Evolutionary conservation across 257 asterid species (phyloP).

Genomic region (Leptodermis oblonga): DNA sequence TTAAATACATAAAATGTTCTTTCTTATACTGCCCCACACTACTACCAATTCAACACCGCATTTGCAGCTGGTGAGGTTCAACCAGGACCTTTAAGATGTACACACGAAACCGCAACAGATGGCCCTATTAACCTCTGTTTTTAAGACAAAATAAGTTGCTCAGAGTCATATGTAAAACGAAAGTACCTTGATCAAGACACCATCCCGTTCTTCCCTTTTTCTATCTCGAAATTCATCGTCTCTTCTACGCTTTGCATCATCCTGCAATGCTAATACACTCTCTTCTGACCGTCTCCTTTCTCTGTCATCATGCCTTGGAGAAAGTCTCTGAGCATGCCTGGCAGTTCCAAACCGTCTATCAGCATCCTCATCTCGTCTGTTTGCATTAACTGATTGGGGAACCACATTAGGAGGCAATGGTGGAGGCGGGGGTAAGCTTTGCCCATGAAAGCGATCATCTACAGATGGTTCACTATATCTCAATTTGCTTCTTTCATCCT

Average conservation of each 20-base stretch:
- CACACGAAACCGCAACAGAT: neutral
- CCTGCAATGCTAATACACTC: slow-evolving; percentile 57
- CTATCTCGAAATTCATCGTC: slow-evolving; percentile 92
- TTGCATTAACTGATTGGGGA: slow-evolving; percentile 72
- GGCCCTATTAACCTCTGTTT: neutral
- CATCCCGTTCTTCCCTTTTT: slow-evolving; percentile 90
- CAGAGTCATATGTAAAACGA: neutral
- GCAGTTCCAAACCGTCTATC: slow-evolving; percentile 81
- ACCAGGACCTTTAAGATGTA: neutral
- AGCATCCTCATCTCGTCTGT: slow-evolving; percentile 83
- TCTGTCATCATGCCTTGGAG: slow-evolving; percentile 93
- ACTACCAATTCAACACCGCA: neutral
- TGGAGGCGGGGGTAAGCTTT: slow-evolving; percentile 94
- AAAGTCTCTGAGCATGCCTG: slow-evolving; percentile 80
- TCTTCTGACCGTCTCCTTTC: slow-evolving; percentile 94
- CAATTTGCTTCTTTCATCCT: slow-evolving; percentile 74
- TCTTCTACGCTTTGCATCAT: slow-evolving; percentile 83
- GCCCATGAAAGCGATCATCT: slow-evolving; percentile 80
- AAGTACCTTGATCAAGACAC: slow-evolving; percentile 56
- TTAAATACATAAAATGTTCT: neutral
- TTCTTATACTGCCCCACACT: neutral
- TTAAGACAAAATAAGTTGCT: neutral
- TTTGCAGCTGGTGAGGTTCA: no score
- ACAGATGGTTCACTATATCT: slow-evolving; percentile 50
- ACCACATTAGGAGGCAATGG: slow-evolving; percentile 87